Evolutionary conservation across 192 early-diverging fungal genomes (phyloP), one percentile per base, ranked within the genome.

Genomic region (Linderina pennispora): DNA sequence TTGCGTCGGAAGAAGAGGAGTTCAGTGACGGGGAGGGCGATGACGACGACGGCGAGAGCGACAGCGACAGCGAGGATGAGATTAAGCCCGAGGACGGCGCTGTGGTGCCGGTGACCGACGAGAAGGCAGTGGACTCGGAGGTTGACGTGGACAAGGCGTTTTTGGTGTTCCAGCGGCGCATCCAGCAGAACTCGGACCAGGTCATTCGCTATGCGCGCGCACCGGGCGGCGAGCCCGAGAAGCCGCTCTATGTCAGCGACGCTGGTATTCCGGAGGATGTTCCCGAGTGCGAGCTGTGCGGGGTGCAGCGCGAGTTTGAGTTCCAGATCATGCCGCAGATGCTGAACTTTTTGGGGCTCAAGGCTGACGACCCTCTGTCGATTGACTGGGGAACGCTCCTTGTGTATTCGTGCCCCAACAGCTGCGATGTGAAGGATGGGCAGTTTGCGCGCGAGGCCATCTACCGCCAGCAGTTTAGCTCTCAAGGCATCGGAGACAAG

Each of bases 241-340:
- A 78, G 43, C 89, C 91, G 14, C 69, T 97, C 49, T 92, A 83
- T 74, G 92, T 90, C 10, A 85, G 85, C 49, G 80, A 88, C 40
- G 39, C 53, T 20, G 80, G 74, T 7, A 78, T 77, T 43, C 90
- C 92, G 8, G 40, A 20, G 11, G 76, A 79, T 36, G 77, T 92
- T 25, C 77, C 82, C 9, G 24, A 54, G 0, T 98, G 95, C 65
- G 69, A 75, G 14, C 53, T 72, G 40, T 98, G 95, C 60, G 74
- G 78, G 2, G 77, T 77, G 8, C 54, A 61, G 14, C 76, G 92
- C 21, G 78, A 83, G 20, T 92, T 95, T 58, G 95, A 98, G 65
- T 91, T 95, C 56, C 95, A 98, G 82, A 79, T 93, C 28, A 80
- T 96, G 74, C 92, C 94, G 1, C 90, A 91, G 36, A 75, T 98